Percentiles rank a stretch among this genome's conserved stretches.
Evolutionary conservation across 1,284 basidiomycete species (phyloP).

Genomic region (Waitea zeae): DNA sequence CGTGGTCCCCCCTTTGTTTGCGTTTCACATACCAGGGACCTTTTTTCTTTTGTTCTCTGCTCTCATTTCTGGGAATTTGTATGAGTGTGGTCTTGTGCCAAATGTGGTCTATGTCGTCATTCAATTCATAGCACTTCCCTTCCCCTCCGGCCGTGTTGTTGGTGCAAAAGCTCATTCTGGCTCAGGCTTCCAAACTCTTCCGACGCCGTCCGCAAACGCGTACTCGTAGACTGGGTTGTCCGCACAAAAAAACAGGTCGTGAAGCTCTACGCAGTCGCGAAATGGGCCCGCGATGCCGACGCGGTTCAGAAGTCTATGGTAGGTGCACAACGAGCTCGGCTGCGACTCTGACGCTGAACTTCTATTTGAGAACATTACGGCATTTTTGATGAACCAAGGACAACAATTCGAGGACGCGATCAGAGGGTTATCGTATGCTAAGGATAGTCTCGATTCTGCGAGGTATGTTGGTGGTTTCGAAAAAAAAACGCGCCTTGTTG

Average conservation of each 20-base stretch:
- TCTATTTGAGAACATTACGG: conserved; percentile 60
- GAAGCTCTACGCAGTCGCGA: conserved; percentile 72
- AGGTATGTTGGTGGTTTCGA: too few species aligned
- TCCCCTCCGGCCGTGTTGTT: too few species aligned
- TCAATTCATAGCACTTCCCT: not conserved
- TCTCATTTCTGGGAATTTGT: too few species aligned
- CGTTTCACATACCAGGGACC: too few species aligned
- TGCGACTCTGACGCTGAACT: too few species aligned
- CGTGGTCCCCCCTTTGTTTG: conserved; percentile 13
- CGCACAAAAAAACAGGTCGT: conserved; percentile 80
- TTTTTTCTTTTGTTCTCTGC: too few species aligned
- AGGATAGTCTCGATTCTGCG: conserved; percentile 48
- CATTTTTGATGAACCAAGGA: conserved; percentile 72
- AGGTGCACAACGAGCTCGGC: conserved; percentile 6
- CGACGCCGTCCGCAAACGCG: conserved; percentile 66
- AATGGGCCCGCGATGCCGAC: conserved; percentile 70
- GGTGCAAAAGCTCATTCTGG: too few species aligned
- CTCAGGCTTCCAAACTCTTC: too few species aligned
- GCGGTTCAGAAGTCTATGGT: conserved; percentile 78
- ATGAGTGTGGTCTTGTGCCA: conserved; percentile 5
- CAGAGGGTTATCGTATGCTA: conserved; percentile 41
- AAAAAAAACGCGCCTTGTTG: too few species aligned
- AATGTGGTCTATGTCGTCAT: conserved; percentile 2
- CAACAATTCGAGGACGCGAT: conserved; percentile 66
- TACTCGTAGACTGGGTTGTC: conserved; percentile 75